phyloP scores from a whole-genome alignment of 306 rosid species.

The Cucurbita pepo region DNA sequence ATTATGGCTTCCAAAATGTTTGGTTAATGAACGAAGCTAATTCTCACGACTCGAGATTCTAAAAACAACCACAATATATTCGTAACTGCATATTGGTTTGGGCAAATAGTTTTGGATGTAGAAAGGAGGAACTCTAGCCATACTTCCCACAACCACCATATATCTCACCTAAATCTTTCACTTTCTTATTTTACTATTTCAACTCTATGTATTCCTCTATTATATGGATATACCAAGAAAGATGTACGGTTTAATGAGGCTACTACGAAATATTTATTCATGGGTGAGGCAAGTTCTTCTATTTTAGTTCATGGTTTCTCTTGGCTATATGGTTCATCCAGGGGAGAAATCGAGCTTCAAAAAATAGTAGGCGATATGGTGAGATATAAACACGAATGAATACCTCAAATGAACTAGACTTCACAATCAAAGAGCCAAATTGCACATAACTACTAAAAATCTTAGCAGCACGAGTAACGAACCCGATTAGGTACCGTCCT shows the following conservation, averaged over 20 bases:
- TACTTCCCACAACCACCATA: not conserved
- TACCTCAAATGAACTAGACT: not conserved
- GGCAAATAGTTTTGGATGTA: too few relatives aligned
- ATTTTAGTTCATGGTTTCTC: too few relatives aligned
- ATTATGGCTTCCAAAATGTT: not conserved
- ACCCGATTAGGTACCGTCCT: not conserved
- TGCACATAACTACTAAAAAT: not conserved
- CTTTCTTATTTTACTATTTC: too few relatives aligned
- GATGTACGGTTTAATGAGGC: too few relatives aligned
- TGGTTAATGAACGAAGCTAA: not conserved
- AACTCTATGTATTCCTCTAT: too few relatives aligned
- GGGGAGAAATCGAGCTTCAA: too few relatives aligned
- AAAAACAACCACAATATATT: not conserved
- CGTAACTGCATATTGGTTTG: too few relatives aligned
- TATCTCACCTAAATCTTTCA: not conserved
- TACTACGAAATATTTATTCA: too few relatives aligned
- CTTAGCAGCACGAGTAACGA: not conserved
- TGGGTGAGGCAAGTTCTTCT: too few relatives aligned
- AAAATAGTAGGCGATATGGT: not conserved
- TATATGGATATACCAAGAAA: too few relatives aligned
- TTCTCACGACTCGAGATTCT: not conserved
- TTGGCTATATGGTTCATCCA: too few relatives aligned
- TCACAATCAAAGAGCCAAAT: not conserved
- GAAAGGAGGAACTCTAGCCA: too few relatives aligned
- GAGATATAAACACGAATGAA: not conserved